These are phyloP conservation scores for Saccharomycopsis lassenensis DNA, from an alignment of 805 yeast species.

Conservation along the genomic window DNA sequence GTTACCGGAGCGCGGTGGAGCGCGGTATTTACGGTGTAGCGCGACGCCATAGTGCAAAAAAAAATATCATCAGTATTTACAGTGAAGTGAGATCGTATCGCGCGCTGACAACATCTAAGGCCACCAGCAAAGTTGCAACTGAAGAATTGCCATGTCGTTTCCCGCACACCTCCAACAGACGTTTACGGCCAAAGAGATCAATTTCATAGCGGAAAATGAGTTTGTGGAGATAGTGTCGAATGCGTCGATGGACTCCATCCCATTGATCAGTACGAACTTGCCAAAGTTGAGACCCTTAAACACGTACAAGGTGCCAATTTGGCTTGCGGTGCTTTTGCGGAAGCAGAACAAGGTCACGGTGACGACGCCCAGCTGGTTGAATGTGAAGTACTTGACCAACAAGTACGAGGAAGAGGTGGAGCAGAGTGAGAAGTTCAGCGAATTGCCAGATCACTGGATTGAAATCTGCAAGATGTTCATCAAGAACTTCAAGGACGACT, in stretches of 20 bases:
- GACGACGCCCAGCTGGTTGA: conserved; percentile 80
- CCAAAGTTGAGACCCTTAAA: conserved; percentile 60
- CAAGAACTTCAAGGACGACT: conserved; percentile 63
- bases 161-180: conserved; percentile 44
- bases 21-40: too few relatives aligned
- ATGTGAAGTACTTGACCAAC: conserved; percentile 38
- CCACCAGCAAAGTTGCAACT: too few relatives aligned
- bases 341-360: conserved; percentile 80
- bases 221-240: conserved; percentile 38
- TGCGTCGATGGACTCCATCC: conserved; percentile 7
- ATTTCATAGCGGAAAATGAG: conserved; percentile 78
- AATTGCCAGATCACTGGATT: conserved; percentile 82
- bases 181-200: conserved; percentile 67
- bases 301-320: conserved; percentile 62
- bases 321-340: conserved; percentile 79
- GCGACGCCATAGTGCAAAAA: too few relatives aligned
- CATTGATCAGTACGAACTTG: conserved; percentile 31
- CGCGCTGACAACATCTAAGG: too few relatives aligned
- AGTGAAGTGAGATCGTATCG: too few relatives aligned
- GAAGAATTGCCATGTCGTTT: too few relatives aligned
- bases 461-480: conserved; percentile 66
- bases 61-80: too few relatives aligned
- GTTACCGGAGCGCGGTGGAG: too few relatives aligned
- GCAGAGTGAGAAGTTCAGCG: conserved; percentile 47
- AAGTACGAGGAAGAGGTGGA: conserved; percentile 58